Evolutionary conservation across 1,284 basidiomycete genomes (phyloP).

Genomic region (Pseudozyma sp.): DNA sequence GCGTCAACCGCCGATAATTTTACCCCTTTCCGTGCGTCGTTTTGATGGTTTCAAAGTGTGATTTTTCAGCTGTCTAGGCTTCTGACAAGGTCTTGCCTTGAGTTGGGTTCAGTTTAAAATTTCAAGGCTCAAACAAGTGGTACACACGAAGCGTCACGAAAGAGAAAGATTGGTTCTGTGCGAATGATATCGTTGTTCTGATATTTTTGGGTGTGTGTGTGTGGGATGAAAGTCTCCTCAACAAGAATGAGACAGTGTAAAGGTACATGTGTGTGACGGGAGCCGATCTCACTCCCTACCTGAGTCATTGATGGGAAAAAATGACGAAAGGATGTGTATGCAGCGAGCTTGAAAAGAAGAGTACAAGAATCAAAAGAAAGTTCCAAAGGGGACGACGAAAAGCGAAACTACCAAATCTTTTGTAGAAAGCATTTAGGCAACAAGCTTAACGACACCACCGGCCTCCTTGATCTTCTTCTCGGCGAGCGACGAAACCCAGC

Average conservation of each 20-base stretch:
- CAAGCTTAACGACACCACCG: conserved; percentile 68
- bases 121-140: neutral
- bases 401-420: neutral
- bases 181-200: conserved; percentile 43
- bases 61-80: too few relatives aligned
- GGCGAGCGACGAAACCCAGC: conserved; percentile 67
- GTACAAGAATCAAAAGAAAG: conserved; percentile 7
- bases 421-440: conserved; percentile 29
- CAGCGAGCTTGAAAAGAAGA: neutral
- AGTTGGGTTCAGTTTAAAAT: too few relatives aligned
- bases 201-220: conserved; percentile 46
- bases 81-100: too few relatives aligned
- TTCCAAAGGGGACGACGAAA: neutral
- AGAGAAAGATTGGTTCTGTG: conserved; percentile 18
- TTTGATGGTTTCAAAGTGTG: too few relatives aligned
- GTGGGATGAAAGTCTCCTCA: neutral
- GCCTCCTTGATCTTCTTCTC: conserved; percentile 70
- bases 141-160: neutral
- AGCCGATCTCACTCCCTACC: neutral
- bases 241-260: conserved; percentile 8
- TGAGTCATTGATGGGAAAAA: neutral
- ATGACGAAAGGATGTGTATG: neutral
- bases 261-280: conserved; percentile 19
- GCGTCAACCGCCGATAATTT: conserved; percentile 22
- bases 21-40: neutral